Conservation (phyloP, 768 basidiomycete genomes). For the Clitopilus passeckerianus region DNA sequence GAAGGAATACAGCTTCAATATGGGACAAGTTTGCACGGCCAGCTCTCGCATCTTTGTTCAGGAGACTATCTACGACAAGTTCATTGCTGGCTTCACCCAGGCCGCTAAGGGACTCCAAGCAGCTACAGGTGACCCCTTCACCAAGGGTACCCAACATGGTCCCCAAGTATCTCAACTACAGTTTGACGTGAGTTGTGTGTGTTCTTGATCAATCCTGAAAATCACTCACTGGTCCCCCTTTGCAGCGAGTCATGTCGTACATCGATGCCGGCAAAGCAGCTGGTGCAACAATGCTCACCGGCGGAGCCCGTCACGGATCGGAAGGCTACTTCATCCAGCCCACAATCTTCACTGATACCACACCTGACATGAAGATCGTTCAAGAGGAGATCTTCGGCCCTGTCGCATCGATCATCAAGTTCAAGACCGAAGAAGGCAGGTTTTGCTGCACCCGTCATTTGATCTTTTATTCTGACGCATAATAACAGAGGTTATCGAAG, state of each 20-base stretch:
- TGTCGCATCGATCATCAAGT: constrained; percentile 67
- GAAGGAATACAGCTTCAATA: constrained; percentile 11
- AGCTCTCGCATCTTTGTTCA: constrained; percentile 86
- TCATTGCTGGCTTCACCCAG: constrained; percentile 54
- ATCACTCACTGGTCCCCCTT: neutral
- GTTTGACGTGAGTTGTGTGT: constrained; percentile 54
- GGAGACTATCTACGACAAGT: constrained; percentile 72
- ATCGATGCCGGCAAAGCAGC: constrained; percentile 70
- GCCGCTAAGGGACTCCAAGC: constrained; percentile 41
- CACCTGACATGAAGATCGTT: constrained; percentile 63
- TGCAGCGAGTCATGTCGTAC: constrained; percentile 66
- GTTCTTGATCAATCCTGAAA: neutral
- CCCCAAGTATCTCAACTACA: constrained; percentile 71
- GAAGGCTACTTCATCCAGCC: constrained; percentile 70
- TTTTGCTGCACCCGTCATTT: constrained; percentile 10
- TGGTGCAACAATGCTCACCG: constrained; percentile 59
- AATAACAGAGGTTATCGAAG: constrained; percentile 16
- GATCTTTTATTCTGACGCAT: constrained; percentile 19
- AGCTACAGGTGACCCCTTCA: constrained; percentile 57
- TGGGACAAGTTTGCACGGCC: constrained; percentile 79
- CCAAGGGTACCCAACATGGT: constrained; percentile 51
- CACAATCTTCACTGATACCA: constrained; percentile 64
- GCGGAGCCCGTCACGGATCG: constrained; percentile 52
- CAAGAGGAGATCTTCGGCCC: constrained; percentile 75
- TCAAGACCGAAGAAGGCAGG: constrained; percentile 46